Percentiles rank a stretch among this genome's conserved stretches.
These are phyloP conservation scores for Phellinidium pouzarii DNA, from an alignment of 1,284 basidiomycete genomes.

Conservation along the genomic window DNA sequence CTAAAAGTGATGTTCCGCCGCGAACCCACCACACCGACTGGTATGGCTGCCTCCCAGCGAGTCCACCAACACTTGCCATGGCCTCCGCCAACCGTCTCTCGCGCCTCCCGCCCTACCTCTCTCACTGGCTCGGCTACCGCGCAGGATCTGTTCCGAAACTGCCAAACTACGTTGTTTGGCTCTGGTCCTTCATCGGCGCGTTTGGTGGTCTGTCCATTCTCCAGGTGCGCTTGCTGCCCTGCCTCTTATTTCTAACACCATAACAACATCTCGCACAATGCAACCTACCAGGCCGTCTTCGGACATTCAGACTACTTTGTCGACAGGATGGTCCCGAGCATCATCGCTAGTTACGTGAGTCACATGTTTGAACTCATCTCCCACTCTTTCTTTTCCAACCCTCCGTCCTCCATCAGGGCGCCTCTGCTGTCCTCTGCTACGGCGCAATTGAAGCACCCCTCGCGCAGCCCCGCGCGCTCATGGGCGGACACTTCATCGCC, in stretches of 20 bases:
- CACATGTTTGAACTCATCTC: neutral
- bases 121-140: constrained; percentile 42
- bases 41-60: neutral
- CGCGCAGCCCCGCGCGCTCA: constrained; percentile 52
- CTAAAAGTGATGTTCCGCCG: too few species aligned
- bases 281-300: constrained; percentile 32
- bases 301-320: constrained; percentile 43
- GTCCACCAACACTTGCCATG: neutral
- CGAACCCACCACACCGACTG: neutral
- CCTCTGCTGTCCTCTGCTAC: constrained; percentile 53
- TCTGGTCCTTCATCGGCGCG: constrained; percentile 44
- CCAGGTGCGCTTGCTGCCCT: constrained; percentile 28
- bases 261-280: neutral
- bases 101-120: constrained; percentile 33
- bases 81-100: constrained; percentile 25
- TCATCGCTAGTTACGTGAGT: constrained; percentile 45
- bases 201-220: constrained; percentile 52
- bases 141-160: constrained; percentile 29
- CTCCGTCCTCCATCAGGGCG: constrained; percentile 37
- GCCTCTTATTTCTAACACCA: neutral
- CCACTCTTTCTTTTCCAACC: neutral
- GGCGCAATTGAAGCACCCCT: constrained; percentile 53
- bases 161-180: constrained; percentile 37
- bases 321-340: constrained; percentile 39
- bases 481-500: constrained; percentile 52